phyloP scores from a whole-genome alignment of 441 rosid species.

The Breynia disticha region DNA sequence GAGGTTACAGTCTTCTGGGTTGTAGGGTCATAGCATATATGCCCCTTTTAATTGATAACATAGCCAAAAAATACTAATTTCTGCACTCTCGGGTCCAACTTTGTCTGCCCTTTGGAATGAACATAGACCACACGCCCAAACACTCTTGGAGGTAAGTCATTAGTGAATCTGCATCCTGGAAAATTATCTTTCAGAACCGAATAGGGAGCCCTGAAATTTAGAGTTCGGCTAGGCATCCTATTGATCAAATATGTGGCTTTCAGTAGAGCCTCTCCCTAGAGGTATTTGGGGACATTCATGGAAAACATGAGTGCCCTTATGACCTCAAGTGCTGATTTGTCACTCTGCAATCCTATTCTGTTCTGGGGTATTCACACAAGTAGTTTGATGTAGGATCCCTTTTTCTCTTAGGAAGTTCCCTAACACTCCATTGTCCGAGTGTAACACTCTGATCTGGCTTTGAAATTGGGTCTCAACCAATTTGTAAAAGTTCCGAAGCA shows the following conservation, averaged over 20 bases:
- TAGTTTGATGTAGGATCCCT: not conserved
- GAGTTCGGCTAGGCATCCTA: not conserved
- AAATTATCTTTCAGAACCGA: not conserved
- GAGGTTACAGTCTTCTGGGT: no score
- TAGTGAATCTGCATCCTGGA: not conserved
- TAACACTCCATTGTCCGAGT: not conserved
- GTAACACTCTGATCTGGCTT: not conserved
- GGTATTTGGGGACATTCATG: not conserved
- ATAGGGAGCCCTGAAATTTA: not conserved
- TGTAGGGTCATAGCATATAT: not conserved
- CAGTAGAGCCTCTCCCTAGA: not conserved
- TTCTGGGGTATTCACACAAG: not conserved
- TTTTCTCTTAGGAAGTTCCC: not conserved
- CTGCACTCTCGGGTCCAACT: not conserved
- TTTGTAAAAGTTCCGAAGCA: not conserved
- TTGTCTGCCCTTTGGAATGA: not conserved
- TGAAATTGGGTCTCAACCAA: not conserved
- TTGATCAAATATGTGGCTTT: not conserved
- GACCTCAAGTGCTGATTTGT: not conserved
- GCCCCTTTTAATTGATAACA: constrained; percentile 1
- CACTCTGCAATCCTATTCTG: not conserved
- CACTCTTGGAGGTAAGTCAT: not conserved
- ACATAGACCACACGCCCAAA: not conserved
- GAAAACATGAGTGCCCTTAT: not conserved
- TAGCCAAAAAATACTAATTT: constrained; percentile 1